Base-by-base conservation (phyloP, 176 grass and related monocot species). In the Ananas comosus region DNA sequence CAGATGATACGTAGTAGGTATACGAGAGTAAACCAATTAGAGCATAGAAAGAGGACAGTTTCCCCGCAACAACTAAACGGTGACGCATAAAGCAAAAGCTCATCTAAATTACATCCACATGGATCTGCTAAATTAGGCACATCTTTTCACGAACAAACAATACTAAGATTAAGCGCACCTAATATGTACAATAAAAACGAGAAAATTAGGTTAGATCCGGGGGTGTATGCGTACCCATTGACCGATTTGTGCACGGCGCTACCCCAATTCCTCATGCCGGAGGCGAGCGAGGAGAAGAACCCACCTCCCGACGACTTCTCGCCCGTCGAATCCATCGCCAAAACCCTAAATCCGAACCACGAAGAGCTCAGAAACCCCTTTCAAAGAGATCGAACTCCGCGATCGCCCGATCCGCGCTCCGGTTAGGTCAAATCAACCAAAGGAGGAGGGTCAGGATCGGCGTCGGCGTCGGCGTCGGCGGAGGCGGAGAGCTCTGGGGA, bases 221-320 rank as follows among this genome's bases (percentile, higher is more conserved):
- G 22, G 53, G 53, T 29, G n/a, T 19, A 59, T 71, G 71, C 65
- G 76, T 70, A 99, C 94, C 94, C 94, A 80, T 99, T 99, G 56
- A 99, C 89, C 5, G 94, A 93, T 68, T 93, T 99, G 54, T 88
- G 87, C 51, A 99, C 74, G 74, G 87, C 87, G 10, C 14, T 86
- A 25, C 94, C 78, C 82, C 47, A 93, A 78, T 66, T 91, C 69
- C 74, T 83, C 65, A 96, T 54, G 54, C 73, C 72, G 13, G 74
- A 73, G 56, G 82, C 56, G n/a, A 94, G 72, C 57, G 80, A 75
- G 2, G 80, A 83, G 72, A 99, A 91, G 69, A 93, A 88, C 0
- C 90, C 76, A 42, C 82, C 81, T 16, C 78, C 65, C 2, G 65
- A 28, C 1, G 74, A 52, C 74, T 77, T 71, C 68, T 93, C 80